Base-by-base conservation (phyloP, 352 stramenopile genomes). In the Globisporangium cylindrosporum region DNA sequence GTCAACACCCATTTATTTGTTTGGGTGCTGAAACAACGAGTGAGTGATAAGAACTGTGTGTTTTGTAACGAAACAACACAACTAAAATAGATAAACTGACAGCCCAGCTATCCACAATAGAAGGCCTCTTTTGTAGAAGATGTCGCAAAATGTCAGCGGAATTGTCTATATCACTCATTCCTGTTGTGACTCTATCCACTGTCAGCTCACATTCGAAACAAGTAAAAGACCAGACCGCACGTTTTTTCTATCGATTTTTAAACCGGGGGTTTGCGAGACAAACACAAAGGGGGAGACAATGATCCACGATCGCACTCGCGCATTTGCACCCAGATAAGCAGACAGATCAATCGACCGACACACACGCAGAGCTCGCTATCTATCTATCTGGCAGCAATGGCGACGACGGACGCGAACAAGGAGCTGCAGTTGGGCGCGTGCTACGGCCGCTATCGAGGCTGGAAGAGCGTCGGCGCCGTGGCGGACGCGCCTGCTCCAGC, bases 381-480 rank as follows among this genome's bases (percentile, higher is more conserved):
- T 32, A 4, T 32, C 27, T 32, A 32, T 32, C 46, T 49, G 32
- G 15, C 14, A n/a, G 49, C 9, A 10, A 66, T 59, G 46, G 51
- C 51, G 46, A 34, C 60, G 32, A 36, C 34, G 53, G 51, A 57
- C 34, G 64, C 41, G 4, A 64, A 38, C 41, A 82, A 72, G 24
- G 79, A 88, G 71, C 55, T 88, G 27, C 72, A 85, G 59, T 62
- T 92, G 14, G 71, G 78, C 48, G 73, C 80, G 59, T 67, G 77
- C 43, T 88, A 85, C 68, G 82, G 84, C 6, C 80, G 80, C 69
- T 92, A 92, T 67, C 65, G 68, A 53, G 67, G 76, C 49, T 92
- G 84, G 83, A 72, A 67, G 54, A 72, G 56, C 60, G 64, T 72
- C 32, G 54, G 66, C 27, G 25, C 62, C 36, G 27, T 34, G 48